Base-by-base conservation (phyloP, 768 basidiomycete genomes). In the Naematelia aurantialba region DNA sequence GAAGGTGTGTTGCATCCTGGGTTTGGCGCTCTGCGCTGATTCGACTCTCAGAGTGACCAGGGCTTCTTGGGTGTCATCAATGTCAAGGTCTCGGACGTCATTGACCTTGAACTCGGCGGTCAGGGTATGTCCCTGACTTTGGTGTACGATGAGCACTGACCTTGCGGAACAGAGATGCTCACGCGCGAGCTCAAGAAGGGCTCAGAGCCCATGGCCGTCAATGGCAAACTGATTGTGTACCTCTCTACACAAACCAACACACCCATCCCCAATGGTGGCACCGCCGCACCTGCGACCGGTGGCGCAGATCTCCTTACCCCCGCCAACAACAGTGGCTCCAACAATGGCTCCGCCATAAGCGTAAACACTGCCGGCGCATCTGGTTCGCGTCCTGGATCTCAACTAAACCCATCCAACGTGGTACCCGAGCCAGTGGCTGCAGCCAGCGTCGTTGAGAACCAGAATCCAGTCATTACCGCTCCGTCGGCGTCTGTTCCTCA, bases 31-130 rank as follows among this genome's bases (percentile, higher is more conserved):
- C 19, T 4, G n/a, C 17, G 34, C 34, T 39, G 17, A 13, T 42
- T 27, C 46, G n/a, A 50, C 22, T 1, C 50, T 1, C 14, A 39
- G 29, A 21, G 60, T 70, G 96, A 99, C 76, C 96, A 98, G 76
- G 96, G 96, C 1, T 99, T 99, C 78, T 81, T 99, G 55, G 96
- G 96, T 31, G 94, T 98, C 13, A 93, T 98, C 68, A 99, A 99
- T 75, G 83, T 98, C 65, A 84, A 87, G 66, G 90, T 98, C 61
- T 84, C 86, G 74, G 89, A 92, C 78, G 87, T 88, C 22, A 80
- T 97, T 45, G 96, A 98, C 78, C 82, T 98, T 58, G 91, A 94
- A 61, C 78, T 93, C 19, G 92, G 89, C 50, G 89, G 90, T 17
- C 92, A 97, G 78, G 93, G 94, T 96, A 72, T 76, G 86, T 79